A percentile compares a stretch with the other conserved stretches of the same genome.
phyloP scores from a whole-genome alignment of 495 filamentous ascomycete species.

The Podospora didyma region DNA sequence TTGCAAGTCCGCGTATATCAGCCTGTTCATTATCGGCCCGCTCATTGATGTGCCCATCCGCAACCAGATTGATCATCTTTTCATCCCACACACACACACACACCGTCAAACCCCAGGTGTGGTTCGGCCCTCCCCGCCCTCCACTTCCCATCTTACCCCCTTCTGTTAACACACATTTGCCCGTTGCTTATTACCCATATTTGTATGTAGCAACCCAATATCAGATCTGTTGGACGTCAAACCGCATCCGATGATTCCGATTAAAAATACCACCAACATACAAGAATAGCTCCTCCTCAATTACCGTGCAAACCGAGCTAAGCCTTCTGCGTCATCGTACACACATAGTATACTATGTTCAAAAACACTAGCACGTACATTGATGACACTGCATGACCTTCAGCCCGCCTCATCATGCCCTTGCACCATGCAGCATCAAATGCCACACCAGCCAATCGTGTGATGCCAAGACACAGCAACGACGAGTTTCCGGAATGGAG shows the following conservation, averaged over 20 bases:
- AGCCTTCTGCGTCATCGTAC: neutral
- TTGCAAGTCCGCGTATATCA: neutral
- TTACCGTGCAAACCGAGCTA: too few species aligned
- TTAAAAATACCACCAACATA: too few species aligned
- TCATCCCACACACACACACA: neutral
- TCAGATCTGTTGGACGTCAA: too few species aligned
- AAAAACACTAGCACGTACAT: neutral
- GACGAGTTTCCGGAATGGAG: constrained; percentile 13
- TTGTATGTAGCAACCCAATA: too few species aligned
- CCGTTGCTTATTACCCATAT: too few species aligned
- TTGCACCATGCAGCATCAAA: constrained; percentile 17
- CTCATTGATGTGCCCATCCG: neutral
- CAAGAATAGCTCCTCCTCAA: too few species aligned
- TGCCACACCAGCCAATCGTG: constrained; percentile 25
- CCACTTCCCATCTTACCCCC: too few species aligned
- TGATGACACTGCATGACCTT: neutral
- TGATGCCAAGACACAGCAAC: constrained; percentile 13
- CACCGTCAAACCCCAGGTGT: too few species aligned
- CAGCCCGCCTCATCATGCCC: constrained; percentile 5
- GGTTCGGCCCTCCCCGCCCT: too few species aligned
- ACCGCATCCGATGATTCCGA: too few species aligned
- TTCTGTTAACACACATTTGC: too few species aligned
- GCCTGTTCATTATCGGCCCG: constrained; percentile 14
- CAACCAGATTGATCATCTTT: too few species aligned
- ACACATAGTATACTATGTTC: neutral